phyloP scores from a whole-genome alignment of 108 stramenopile species.

The Conticribra weissflogii region DNA sequence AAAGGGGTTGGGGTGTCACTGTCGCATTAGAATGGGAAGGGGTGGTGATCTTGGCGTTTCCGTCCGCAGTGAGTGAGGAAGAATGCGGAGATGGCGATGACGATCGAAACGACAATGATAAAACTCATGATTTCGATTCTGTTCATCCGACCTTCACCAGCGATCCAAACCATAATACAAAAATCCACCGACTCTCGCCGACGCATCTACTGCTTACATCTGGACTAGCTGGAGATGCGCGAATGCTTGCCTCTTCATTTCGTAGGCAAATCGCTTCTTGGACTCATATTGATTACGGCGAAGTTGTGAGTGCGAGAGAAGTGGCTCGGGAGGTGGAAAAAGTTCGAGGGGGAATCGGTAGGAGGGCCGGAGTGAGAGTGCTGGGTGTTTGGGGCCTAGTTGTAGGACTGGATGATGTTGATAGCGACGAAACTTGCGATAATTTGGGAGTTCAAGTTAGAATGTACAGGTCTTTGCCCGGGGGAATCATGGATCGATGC shows the following conservation, averaged over 20 bases:
- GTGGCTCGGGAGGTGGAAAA: conserved; percentile 58
- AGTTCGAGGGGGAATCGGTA: conserved; percentile 65
- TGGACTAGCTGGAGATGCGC: conserved; percentile 76
- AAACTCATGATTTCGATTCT: neutral
- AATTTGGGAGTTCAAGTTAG: conserved; percentile 19
- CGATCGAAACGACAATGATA: conserved; percentile 50
- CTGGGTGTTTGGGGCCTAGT: conserved; percentile 75
- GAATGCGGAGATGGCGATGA: neutral
- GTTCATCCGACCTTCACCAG: neutral
- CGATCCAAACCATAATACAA: conserved; percentile 33
- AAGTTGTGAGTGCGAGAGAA: conserved; percentile 60
- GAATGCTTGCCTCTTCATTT: conserved; percentile 57
- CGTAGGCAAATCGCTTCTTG: conserved; percentile 52
- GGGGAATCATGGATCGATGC: conserved; percentile 67
- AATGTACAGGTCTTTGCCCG: conserved; percentile 69
- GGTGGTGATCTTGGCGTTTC: conserved; percentile 43
- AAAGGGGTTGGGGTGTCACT: conserved; percentile 40
- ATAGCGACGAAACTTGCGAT: conserved; percentile 22
- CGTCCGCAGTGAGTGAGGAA: conserved; percentile 36
- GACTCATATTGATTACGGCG: conserved; percentile 52
- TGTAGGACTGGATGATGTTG: conserved; percentile 58
- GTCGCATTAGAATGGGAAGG: conserved; percentile 36
- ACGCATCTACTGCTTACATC: conserved; percentile 58
- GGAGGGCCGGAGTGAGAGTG: conserved; percentile 70
- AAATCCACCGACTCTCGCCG: conserved; percentile 37